Percentiles rank a stretch among this genome's conserved stretches.
phyloP scores from a whole-genome alignment of 2,329 filamentous ascomycete genomes.

The Phoma sp. region DNA sequence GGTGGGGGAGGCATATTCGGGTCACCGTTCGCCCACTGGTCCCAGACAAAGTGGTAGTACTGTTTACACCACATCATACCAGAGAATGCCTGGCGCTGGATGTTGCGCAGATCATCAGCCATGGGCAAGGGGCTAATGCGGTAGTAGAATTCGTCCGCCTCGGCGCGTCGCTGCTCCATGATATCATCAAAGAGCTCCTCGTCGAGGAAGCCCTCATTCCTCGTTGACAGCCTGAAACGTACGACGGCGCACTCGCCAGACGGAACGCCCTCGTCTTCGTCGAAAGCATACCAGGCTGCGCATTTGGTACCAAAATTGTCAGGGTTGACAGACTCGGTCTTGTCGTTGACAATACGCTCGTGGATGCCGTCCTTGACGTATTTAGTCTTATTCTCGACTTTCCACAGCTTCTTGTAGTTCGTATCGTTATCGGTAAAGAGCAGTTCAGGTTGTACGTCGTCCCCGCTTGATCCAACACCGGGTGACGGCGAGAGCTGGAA shows the following conservation, averaged over 20 bases:
- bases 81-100: constrained; percentile 91
- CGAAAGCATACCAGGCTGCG: constrained; percentile 91
- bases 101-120: constrained; percentile 90
- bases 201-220: constrained; percentile 79
- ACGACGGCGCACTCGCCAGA: constrained; percentile 95
- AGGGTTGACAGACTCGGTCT: constrained; percentile 84
- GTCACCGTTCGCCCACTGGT: constrained; percentile 96
- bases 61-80: constrained; percentile 99
- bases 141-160: constrained; percentile 96
- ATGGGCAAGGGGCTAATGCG: constrained; percentile 91
- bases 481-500: constrained; percentile 89
- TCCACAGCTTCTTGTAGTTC: constrained; percentile 80
- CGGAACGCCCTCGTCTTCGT: constrained; percentile 83
- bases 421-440: constrained; percentile 97
- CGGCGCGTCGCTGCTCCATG: constrained; percentile 83
- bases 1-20: constrained; percentile 88
- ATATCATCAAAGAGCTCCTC: constrained; percentile 93
- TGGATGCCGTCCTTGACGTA: constrained; percentile 98
- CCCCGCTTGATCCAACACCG: constrained; percentile 76
- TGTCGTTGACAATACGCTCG: constrained; percentile 79
- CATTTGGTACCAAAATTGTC: constrained; percentile 82
- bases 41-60: constrained; percentile 96
- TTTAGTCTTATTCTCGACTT: constrained; percentile 74
- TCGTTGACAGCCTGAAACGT: constrained; percentile 84
- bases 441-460: constrained; percentile 84